Conservation (phyloP, 495 filamentous ascomycete genomes). For the Neurospora sp. region DNA sequence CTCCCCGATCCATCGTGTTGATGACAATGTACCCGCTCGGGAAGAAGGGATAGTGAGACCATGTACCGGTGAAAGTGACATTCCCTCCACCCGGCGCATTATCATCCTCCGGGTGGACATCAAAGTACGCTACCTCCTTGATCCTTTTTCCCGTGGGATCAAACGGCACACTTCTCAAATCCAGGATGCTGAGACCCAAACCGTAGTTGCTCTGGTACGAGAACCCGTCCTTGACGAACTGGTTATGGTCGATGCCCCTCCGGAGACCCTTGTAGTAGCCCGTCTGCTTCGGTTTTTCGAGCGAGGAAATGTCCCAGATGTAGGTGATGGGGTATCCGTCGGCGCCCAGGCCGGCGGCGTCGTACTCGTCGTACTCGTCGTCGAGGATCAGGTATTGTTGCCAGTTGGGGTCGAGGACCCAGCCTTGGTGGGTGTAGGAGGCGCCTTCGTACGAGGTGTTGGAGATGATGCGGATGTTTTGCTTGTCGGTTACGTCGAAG, state of each 20-base stretch:
- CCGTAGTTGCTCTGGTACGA: slow-evolving; percentile 46
- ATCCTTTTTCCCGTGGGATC: slow-evolving; percentile 25
- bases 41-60: slow-evolving; percentile 43
- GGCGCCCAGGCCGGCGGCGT: slow-evolving; percentile 29
- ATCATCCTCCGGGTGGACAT: slow-evolving; percentile 47
- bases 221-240: slow-evolving; percentile 39
- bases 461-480: slow-evolving; percentile 37
- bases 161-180: slow-evolving; percentile 34
- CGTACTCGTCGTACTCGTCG: slow-evolving; percentile 46
- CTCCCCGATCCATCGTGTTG: slow-evolving; percentile 47
- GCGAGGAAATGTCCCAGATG: slow-evolving; percentile 45
- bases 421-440: slow-evolving; percentile 43
- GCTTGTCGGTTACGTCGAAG: slow-evolving; percentile 46
- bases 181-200: slow-evolving; percentile 40
- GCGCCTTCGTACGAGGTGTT: slow-evolving; percentile 44
- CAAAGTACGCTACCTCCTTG: slow-evolving; percentile 43
- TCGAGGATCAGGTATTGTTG: slow-evolving; percentile 41
- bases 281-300: slow-evolving; percentile 38
- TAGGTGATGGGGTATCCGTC: slow-evolving; percentile 35
- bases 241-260: slow-evolving; percentile 46
- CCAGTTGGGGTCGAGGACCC: slow-evolving; percentile 34
- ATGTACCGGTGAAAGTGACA: slow-evolving; percentile 41
- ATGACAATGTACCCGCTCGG: slow-evolving; percentile 41
- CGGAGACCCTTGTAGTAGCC: slow-evolving; percentile 34
- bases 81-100: slow-evolving; percentile 22